Evolutionary conservation across 768 basidiomycete genomes (phyloP), one percentile per base, ranked within the genome.

Genomic region (Pleurotus citrinopileatus): DNA sequence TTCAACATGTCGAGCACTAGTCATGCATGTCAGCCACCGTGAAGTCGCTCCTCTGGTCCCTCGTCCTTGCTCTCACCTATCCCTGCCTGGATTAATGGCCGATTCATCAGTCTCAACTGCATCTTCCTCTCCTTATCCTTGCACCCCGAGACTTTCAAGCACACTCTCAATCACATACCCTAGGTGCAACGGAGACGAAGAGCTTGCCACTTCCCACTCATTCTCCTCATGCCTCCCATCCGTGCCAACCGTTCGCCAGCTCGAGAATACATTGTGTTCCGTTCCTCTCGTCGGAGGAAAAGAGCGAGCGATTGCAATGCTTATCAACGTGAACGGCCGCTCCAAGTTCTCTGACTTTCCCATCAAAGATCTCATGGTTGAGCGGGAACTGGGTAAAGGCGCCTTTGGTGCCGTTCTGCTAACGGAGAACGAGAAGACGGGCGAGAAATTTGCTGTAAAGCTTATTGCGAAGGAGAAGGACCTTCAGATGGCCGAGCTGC

Each of bases 321-420:
- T 51, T 23, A 37, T 51, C 12, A 17, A 34, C 15, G 29, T 51
- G n/a, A 51, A 51, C 12, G 48, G 34, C 12, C 48, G 48, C 12
- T 34, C 48, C 9, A 3, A 8, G 22, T 22, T 36, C 20, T 34
- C 34, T 10, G 17, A 37, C n/a, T 51, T 51, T 20, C 48, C 48
- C 17, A 23, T 51, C 48, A 37, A 17, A 34, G 19, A 36, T n/a
- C 48, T 51, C 15, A 10, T 51, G 1, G 23, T 51, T n/a, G 48
- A 51, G 4, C 17, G 29, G 1, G 19, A 36, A 37, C 48, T 51
- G 12, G 48, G 48, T n/a, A 13, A 51, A 37, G 48, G 48, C 34
- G 34, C 17, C 4, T 51, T 51, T 23, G 48, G 48, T 1, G 20
- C 29, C n/a, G 48, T 51, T n/a, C 25, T 20, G 15, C 48, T 28